Conservation (phyloP, 805 yeast genomes). For the Ogataea ganodermae region DNA sequence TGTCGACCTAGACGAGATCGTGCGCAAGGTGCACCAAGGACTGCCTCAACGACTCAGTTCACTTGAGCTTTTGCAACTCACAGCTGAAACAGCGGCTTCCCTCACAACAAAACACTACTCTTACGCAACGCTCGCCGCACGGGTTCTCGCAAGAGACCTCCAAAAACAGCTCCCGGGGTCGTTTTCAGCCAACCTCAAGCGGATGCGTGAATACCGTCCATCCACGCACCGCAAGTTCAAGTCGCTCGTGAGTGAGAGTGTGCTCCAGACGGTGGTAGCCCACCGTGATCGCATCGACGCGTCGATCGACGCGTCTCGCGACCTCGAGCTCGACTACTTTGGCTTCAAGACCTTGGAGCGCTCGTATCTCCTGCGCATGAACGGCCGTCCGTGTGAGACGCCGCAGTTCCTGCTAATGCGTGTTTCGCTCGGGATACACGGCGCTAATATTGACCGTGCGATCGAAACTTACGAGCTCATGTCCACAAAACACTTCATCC, state of each 20-base stretch:
- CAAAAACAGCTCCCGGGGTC: constrained; percentile 81
- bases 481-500: constrained; percentile 87
- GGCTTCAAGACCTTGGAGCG: constrained; percentile 92
- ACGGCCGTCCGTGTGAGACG: constrained; percentile 76
- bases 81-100: constrained; percentile 94
- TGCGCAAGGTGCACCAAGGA: constrained; percentile 50
- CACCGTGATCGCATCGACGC: constrained; percentile 64
- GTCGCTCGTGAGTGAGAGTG: constrained; percentile 64
- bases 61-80: constrained; percentile 43
- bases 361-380: constrained; percentile 71
- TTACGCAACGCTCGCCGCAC: constrained; percentile 87
- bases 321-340: constrained; percentile 76
- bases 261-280: constrained; percentile 57
- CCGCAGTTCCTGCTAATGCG: constrained; percentile 91
- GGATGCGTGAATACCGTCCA: constrained; percentile 67
- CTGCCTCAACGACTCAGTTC: constrained; percentile 50
- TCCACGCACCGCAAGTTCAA: constrained; percentile 64
- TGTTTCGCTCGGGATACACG: constrained; percentile 90
- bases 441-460: constrained; percentile 60
- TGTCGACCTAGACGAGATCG: constrained; percentile 46
- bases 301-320: constrained; percentile 72
- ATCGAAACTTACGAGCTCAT: constrained; percentile 83
- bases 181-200: constrained; percentile 70
- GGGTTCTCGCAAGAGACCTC: constrained; percentile 80
- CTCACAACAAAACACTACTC: constrained; percentile 95